phyloP scores from a whole-genome alignment of 73 alveolate species.

The Breviolum minutum region DNA sequence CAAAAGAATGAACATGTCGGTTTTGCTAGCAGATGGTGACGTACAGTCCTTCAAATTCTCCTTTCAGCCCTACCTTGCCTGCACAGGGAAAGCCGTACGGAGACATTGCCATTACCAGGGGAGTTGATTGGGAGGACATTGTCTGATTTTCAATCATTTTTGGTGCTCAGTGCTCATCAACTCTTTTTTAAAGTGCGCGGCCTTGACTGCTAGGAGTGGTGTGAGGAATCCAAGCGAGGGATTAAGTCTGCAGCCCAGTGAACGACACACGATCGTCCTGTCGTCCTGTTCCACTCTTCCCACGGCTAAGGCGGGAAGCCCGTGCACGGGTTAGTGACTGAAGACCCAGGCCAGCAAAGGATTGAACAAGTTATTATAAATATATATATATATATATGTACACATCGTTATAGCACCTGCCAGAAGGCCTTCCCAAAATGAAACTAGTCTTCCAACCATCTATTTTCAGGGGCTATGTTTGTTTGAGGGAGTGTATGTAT shows the following conservation, averaged over 20 bases:
- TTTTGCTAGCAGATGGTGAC: background rate
- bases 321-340: background rate
- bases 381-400: no score
- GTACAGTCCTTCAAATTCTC: background rate
- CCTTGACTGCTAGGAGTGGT: background rate
- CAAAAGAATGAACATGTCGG: background rate
- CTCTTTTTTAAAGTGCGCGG: background rate
- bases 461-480: background rate
- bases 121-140: conserved; percentile 22
- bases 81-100: conserved; percentile 22
- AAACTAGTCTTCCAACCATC: no score
- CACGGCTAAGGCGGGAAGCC: conserved; percentile 26
- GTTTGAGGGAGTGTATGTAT: no score
- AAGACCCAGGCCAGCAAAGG: conserved; percentile 16
- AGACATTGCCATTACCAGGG: conserved; percentile 39
- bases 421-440: no score
- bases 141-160: background rate
- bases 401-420: no score
- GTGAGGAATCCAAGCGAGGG: conserved; percentile 43
- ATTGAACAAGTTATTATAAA: background rate
- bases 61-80: background rate
- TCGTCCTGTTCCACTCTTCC: background rate
- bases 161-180: background rate
- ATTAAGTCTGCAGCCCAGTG: background rate
- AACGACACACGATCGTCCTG: background rate